phyloP scores from a whole-genome alignment of 345 rosid genomes.

The Physaria fendleri region DNA sequence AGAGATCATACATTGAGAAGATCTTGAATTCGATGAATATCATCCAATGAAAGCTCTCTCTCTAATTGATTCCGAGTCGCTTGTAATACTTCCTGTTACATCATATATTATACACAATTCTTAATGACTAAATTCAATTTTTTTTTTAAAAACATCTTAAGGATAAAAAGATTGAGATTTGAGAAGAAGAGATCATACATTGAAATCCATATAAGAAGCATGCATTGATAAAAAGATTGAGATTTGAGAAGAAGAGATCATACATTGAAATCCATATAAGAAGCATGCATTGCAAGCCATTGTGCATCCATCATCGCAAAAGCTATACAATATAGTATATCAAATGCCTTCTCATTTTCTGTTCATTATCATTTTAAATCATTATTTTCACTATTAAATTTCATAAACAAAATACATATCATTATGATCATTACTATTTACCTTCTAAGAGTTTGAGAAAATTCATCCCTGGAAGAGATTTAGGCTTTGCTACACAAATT shows the following conservation, averaged over 20 bases:
- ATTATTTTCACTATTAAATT: too few relatives aligned
- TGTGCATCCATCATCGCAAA: conserved; percentile 99
- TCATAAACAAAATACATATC: too few relatives aligned
- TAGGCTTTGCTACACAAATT: conserved; percentile 72
- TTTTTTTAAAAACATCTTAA: background rate
- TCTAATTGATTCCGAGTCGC: conserved; percentile 78
- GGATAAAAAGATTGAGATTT: too few relatives aligned
- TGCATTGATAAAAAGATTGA: conserved; percentile 54
- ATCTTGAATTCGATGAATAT: conserved; percentile 64
- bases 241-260: background rate
- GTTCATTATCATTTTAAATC: too few relatives aligned
- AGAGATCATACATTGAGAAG: conserved; percentile 79
- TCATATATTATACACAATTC: background rate
- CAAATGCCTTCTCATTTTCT: conserved; percentile 95
- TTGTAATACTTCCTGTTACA: conserved; percentile 71
- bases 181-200: conserved; percentile 73
- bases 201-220: conserved; percentile 98
- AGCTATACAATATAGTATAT: conserved; percentile 82
- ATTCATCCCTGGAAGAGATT: conserved; percentile 61
- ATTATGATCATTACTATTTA: too few relatives aligned
- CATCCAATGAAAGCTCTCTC: conserved; percentile 79
- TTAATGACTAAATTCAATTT: background rate
- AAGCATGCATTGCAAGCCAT: conserved; percentile 99
- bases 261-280: conserved; percentile 98
- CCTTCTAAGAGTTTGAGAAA: conserved; percentile 86